Conservation (phyloP, 2,329 filamentous ascomycete species). For the Fusarium buxicola region DNA sequence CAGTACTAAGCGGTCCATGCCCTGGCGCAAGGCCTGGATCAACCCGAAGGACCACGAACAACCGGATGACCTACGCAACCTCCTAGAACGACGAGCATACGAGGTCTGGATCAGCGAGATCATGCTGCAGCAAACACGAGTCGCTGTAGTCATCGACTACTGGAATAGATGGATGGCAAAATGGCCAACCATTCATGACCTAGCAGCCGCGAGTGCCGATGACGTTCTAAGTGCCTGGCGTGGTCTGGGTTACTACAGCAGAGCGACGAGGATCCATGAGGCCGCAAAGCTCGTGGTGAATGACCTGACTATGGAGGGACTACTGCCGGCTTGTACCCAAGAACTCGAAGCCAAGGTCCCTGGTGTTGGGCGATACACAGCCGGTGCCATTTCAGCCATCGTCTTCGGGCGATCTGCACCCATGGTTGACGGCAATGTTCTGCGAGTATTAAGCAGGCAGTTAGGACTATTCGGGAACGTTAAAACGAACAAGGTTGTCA, state of each 20-base stretch:
- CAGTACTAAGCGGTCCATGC: slow-evolving; percentile 63
- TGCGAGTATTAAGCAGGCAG: slow-evolving; percentile 70
- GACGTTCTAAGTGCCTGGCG: slow-evolving; percentile 70
- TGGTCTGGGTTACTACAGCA: slow-evolving; percentile 72
- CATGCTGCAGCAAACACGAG: slow-evolving; percentile 75
- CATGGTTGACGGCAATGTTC: slow-evolving; percentile 73
- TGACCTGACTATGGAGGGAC: slow-evolving; percentile 56
- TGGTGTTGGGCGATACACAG: slow-evolving; percentile 72
- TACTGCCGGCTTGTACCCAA: slow-evolving; percentile 61
- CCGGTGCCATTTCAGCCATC: slow-evolving; percentile 71
- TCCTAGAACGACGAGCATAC: slow-evolving; percentile 67
- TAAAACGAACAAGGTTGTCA: slow-evolving; percentile 64
- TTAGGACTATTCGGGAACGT: slow-evolving; percentile 67
- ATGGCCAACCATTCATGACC: slow-evolving; percentile 69
- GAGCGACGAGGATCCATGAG: slow-evolving; percentile 70
- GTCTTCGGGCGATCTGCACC: slow-evolving; percentile 69
- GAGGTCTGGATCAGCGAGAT: slow-evolving; percentile 76
- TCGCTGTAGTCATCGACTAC: slow-evolving; percentile 70
- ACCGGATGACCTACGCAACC: slow-evolving; percentile 52
- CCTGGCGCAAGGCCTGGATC: slow-evolving; percentile 70
- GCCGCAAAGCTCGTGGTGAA: slow-evolving; percentile 64
- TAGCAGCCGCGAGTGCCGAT: slow-evolving; percentile 64
- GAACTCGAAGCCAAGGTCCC: slow-evolving; percentile 64
- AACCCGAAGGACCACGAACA: slow-evolving; percentile 52
- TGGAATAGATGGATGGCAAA: slow-evolving; percentile 71